Percentiles rank a stretch among this genome's conserved stretches.
Conservation (phyloP, 306 rosid species). For the Elaeagnus macrophylla region DNA sequence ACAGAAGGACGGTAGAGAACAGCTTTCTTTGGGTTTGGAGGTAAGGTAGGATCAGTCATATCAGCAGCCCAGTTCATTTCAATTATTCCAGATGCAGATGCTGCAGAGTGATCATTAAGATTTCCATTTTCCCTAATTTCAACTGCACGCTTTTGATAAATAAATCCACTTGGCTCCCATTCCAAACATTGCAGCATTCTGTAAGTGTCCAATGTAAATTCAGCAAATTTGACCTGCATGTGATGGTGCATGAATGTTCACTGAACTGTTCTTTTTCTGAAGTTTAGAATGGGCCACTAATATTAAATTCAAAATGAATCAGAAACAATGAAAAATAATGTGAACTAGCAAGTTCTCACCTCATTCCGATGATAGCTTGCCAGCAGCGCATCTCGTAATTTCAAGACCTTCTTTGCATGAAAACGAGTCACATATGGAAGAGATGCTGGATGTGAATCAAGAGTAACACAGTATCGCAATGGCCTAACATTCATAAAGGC, state of each 20-base stretch:
- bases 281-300: neutral
- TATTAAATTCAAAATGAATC: conserved; percentile 1
- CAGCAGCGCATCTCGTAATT: conserved; percentile 74
- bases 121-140: conserved; percentile 62
- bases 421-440: conserved; percentile 81
- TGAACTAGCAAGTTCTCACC: conserved; percentile 32
- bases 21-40: conserved; percentile 91
- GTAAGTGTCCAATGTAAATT: conserved; percentile 75
- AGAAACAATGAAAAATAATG: conserved; percentile 9
- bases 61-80: conserved; percentile 75
- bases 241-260: conserved; percentile 22
- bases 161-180: conserved; percentile 87
- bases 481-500: conserved; percentile 64
- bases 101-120: conserved; percentile 64
- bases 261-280: conserved; percentile 10
- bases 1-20: conserved; percentile 80
- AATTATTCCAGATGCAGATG: conserved; percentile 88
- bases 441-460: conserved; percentile 69
- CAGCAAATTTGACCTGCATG: conserved; percentile 91
- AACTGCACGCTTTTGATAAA: conserved; percentile 54
- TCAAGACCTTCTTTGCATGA: conserved; percentile 86
- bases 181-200: conserved; percentile 96
- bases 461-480: conserved; percentile 61
- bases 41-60: conserved; percentile 76
- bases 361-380: conserved; percentile 90